A percentile compares a stretch with the other conserved stretches of the same genome.
These are phyloP conservation scores for Aphanomyces invadans DNA, from an alignment of 352 stramenopile species.

Conservation along the genomic window DNA sequence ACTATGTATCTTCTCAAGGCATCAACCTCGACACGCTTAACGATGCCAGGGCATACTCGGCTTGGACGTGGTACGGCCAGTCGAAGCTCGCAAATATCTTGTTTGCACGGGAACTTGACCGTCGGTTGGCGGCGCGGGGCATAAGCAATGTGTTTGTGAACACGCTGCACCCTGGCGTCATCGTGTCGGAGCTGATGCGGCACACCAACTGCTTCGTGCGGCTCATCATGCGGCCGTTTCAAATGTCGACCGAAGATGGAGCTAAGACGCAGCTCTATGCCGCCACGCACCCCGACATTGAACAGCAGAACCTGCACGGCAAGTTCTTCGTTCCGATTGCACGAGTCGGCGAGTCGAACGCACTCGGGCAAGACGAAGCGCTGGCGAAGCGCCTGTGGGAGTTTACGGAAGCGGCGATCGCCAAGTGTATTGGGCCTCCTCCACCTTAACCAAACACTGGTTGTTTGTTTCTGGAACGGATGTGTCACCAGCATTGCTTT, in stretches of 20 bases:
- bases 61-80: neutral
- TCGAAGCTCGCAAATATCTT: constrained; percentile 33
- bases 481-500: too few species aligned
- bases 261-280: constrained; percentile 22
- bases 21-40: constrained; percentile 18
- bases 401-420: neutral
- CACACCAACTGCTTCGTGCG: constrained; percentile 7
- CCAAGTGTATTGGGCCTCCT: neutral
- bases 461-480: too few species aligned
- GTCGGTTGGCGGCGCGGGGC: constrained; percentile 24
- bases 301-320: neutral
- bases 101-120: constrained; percentile 28
- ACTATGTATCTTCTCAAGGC: neutral
- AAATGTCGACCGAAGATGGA: neutral
- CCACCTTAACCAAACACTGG: too few species aligned
- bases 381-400: constrained; percentile 9
- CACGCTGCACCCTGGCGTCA: constrained; percentile 28
- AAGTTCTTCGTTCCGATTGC: constrained; percentile 16
- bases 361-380: neutral
- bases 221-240: neutral
- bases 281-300: constrained; percentile 9
- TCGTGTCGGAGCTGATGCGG: neutral
- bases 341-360: neutral
- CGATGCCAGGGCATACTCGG: neutral
- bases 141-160: constrained; percentile 28